Percentiles rank a stretch among this genome's conserved stretches.
phyloP scores from a whole-genome alignment of 352 stramenopile genomes.

The Globisporangium mamillatum region DNA sequence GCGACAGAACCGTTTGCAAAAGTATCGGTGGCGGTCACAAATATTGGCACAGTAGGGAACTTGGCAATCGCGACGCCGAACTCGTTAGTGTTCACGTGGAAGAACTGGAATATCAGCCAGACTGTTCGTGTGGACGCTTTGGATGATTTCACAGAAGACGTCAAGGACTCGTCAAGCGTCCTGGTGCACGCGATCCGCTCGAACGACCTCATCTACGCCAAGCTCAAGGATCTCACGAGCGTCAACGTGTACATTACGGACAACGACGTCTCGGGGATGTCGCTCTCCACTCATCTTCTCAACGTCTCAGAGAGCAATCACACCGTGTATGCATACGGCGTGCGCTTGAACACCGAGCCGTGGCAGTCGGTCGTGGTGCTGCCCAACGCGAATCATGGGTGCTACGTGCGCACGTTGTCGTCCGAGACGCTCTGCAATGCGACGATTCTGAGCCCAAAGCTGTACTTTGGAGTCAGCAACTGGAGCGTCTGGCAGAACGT shows the following conservation, averaged over 20 bases:
- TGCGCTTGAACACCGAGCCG: slow-evolving; percentile 62
- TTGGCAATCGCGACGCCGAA: slow-evolving; percentile 28
- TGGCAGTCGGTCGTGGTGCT: slow-evolving; percentile 52
- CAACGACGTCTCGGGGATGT: slow-evolving; percentile 59
- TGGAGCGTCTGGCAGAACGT: slow-evolving; percentile 69
- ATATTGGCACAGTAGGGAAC: slow-evolving; percentile 50
- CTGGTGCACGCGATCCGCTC: slow-evolving; percentile 53
- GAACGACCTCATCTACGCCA: slow-evolving; percentile 70
- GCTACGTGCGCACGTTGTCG: slow-evolving; percentile 40
- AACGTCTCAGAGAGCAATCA: slow-evolving; percentile 39
- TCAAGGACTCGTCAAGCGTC: slow-evolving; percentile 37
- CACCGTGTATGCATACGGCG: slow-evolving; percentile 36
- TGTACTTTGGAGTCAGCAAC: slow-evolving; percentile 60
- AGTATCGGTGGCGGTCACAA: slow-evolving; percentile 46
- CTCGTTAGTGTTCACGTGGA: slow-evolving; percentile 60
- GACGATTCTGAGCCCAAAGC: slow-evolving; percentile 34
- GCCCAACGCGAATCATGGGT: slow-evolving; percentile 47
- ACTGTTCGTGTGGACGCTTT: slow-evolving; percentile 49
- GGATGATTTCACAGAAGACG: slow-evolving; percentile 60
- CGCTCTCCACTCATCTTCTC: slow-evolving; percentile 42
- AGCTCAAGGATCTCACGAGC: slow-evolving; percentile 32
- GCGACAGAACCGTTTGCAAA: slow-evolving; percentile 66
- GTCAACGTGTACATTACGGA: slow-evolving; percentile 58
- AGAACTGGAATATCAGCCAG: slow-evolving; percentile 63
- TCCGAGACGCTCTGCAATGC: slow-evolving; percentile 50